Evolutionary conservation across 2,329 filamentous ascomycete species (phyloP).

Genomic region (Penicillium sp.): DNA sequence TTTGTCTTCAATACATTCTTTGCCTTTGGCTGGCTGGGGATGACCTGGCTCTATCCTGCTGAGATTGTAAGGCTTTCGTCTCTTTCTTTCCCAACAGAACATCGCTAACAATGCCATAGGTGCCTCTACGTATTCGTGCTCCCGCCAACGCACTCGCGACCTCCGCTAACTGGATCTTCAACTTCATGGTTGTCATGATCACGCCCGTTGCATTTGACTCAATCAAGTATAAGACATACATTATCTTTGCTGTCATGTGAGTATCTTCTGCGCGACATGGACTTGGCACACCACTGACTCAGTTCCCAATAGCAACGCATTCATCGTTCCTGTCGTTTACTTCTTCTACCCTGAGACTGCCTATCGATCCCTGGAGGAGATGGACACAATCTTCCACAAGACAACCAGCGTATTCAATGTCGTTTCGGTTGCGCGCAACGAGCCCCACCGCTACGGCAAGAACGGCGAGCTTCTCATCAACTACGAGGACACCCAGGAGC

Average conservation of each 20-base stretch:
- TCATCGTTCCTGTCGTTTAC: constrained; percentile 48
- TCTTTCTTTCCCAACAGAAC: background rate
- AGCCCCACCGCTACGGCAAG: constrained; percentile 50
- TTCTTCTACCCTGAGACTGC: constrained; percentile 54
- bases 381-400: constrained; percentile 57
- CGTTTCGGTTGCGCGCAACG: constrained; percentile 43
- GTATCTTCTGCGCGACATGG: constrained; percentile 1
- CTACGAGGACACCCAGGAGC: constrained; percentile 39
- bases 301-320: constrained; percentile 35
- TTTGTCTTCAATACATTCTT: constrained; percentile 58
- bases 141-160: constrained; percentile 20
- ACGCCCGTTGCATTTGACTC: constrained; percentile 51
- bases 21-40: constrained; percentile 52
- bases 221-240: constrained; percentile 48
- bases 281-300: constrained; percentile 1
- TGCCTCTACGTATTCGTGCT: constrained; percentile 30
- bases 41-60: constrained; percentile 56
- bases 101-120: constrained; percentile 10
- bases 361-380: constrained; percentile 54
- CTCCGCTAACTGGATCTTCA: constrained; percentile 37
- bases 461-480: constrained; percentile 48
- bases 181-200: constrained; percentile 58
- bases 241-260: constrained; percentile 46
- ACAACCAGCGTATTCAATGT: constrained; percentile 41
- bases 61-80: constrained; percentile 44